phyloP scores from a whole-genome alignment of 352 stramenopile genomes.

The Phytophthora capsici region DNA sequence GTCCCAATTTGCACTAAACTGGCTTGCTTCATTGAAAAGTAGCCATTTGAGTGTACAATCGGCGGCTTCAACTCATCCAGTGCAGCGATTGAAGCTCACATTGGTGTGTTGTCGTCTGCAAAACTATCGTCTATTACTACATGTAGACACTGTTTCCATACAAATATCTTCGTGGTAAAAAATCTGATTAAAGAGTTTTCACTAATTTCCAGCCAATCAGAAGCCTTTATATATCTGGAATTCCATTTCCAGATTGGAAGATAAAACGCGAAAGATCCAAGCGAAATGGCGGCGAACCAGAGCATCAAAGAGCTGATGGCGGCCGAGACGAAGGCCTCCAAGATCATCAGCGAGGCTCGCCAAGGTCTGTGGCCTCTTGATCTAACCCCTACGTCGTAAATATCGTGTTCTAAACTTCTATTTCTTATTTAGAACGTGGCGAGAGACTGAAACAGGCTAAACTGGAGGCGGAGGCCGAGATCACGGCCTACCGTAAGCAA shows the following conservation, averaged over 20 bases:
- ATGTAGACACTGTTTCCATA: constrained; percentile 27
- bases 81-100: constrained; percentile 35
- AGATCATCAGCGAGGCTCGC: constrained; percentile 89
- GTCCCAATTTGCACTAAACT: constrained; percentile 15
- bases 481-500: constrained; percentile 84
- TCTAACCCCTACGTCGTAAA: neutral
- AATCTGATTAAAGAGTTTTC: neutral
- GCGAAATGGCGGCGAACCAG: constrained; percentile 81
- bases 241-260: constrained; percentile 11
- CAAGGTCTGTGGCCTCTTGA: constrained; percentile 49
- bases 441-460: constrained; percentile 91
- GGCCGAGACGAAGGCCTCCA: constrained; percentile 90
- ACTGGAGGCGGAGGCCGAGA: constrained; percentile 85
- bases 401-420: neutral
- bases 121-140: constrained; percentile 15
- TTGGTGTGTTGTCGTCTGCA: neutral
- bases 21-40: constrained; percentile 2
- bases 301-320: constrained; percentile 92
- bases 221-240: neutral
- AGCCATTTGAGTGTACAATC: neutral
- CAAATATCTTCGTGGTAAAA: constrained; percentile 8
- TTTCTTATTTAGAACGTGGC: constrained; percentile 61
- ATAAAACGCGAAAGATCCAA: constrained; percentile 22
- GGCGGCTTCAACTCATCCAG: neutral
- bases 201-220: constrained; percentile 25